Evolutionary conservation across 768 basidiomycete genomes (phyloP), one percentile per base, ranked within the genome.

Genomic region (Tricholomella constricta): DNA sequence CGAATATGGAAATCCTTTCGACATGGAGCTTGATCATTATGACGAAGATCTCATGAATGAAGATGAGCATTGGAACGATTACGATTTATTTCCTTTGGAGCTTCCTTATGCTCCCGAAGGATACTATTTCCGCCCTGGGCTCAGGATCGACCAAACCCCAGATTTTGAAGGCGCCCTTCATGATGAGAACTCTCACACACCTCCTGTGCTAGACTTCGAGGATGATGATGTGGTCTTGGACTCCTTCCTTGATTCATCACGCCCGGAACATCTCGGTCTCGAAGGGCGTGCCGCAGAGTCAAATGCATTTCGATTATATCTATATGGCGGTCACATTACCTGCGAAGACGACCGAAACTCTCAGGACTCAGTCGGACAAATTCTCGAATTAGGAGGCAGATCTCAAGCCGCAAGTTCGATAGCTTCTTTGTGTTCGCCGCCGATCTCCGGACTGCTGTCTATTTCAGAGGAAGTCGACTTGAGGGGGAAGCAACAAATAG

Each of bases 241-340:
- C 38, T 27, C 45, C 25, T 23, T 19, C 32, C 38, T 45, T 52
- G 14, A 8, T 37, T 29, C 52, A 38, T 37, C 52, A 37, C 48
- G 45, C 15, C 12, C 41, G 34, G 42, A 45, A 43, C 27, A 45
- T 45, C 40, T 48, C 44, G 27, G 32, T 27, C 26, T 32, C 31
- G 29, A 45, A 4, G 40, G 51, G 36, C 40, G 45, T 37, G 25
- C 22, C 42, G 42, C 44, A 38, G 49, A 40, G 23, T 34, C 34
- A 27, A 45, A 26, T 31, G 40, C 22, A 37, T 34, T 29, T 17
- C 29, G 42, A 44, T 29, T 12, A 27, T 9, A 22, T 15, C 23
- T 15, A n/a, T 25, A 22, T 31, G 48, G 14, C 48, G 52, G 51
- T 61, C 60, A 61, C 40, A 50, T 51, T 59, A 38, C 34, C 40